phyloP scores from a whole-genome alignment of 2,329 filamentous ascomycete genomes.

The Atkinsonella hypoxylon region DNA sequence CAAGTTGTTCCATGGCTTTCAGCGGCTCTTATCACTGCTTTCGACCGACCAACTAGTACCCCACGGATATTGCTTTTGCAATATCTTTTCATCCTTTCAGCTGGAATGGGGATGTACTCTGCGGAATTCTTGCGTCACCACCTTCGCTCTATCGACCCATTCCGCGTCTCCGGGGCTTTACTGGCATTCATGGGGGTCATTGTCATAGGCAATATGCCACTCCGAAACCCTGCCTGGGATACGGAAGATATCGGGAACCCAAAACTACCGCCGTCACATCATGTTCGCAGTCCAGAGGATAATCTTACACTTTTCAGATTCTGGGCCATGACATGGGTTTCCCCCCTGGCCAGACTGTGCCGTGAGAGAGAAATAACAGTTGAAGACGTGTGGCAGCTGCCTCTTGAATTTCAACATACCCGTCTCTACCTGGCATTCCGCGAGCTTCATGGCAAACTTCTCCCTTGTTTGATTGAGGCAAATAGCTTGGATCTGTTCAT shows the following conservation, averaged over 20 bases:
- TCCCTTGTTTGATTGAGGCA: constrained; percentile 56
- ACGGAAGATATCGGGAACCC: constrained; percentile 19
- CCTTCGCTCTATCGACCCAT: constrained; percentile 11
- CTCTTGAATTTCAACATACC: constrained; percentile 71
- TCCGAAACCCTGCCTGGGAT: constrained; percentile 24
- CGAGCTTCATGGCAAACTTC: constrained; percentile 58
- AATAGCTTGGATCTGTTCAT: constrained; percentile 72
- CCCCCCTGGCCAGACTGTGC: constrained; percentile 56
- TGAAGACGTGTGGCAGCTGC: constrained; percentile 70
- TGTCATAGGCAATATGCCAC: constrained; percentile 24
- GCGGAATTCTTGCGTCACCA: constrained; percentile 17
- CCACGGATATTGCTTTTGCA: constrained; percentile 28
- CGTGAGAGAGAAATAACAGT: constrained; percentile 56
- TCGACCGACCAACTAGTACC: constrained; percentile 28
- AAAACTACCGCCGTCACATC: constrained; percentile 15
- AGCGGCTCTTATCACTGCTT: constrained; percentile 22
- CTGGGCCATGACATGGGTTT: constrained; percentile 76
- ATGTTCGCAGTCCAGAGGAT: constrained; percentile 64
- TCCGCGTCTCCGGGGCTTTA: constrained; percentile 13
- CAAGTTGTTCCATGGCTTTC: constrained; percentile 28
- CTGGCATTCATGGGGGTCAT: constrained; percentile 16
- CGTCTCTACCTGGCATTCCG: constrained; percentile 64
- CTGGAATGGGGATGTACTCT: constrained; percentile 19
- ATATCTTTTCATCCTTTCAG: constrained; percentile 23
- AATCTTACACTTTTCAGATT: constrained; percentile 71